Conservation (phyloP, 2,329 filamentous ascomycete species). For the Phoma herbarum region DNA sequence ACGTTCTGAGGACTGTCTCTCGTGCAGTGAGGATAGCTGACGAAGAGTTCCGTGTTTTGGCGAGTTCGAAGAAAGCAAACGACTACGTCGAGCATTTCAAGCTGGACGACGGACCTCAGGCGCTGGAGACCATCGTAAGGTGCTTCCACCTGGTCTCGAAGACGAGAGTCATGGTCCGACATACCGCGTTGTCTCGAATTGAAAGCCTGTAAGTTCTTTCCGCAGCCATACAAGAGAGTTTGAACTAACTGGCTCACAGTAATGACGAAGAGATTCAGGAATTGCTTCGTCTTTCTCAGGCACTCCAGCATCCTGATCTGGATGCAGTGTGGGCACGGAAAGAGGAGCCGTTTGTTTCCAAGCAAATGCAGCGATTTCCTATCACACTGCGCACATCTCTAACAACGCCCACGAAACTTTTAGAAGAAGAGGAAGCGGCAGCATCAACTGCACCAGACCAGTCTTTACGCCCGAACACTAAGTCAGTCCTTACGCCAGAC, state of each 20-base stretch:
- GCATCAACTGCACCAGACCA: neutral
- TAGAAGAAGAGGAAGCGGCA: no score
- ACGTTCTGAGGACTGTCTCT: neutral
- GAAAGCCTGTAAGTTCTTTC: conserved; percentile 2
- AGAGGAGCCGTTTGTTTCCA: neutral
- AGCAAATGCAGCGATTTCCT: neutral
- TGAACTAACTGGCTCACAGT: neutral
- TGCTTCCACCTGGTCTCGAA: conserved; percentile 1
- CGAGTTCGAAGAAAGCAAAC: neutral
- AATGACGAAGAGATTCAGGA: neutral
- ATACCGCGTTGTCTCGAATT: neutral
- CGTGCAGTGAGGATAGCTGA: conserved; percentile 2
- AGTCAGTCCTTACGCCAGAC: neutral
- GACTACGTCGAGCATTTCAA: neutral
- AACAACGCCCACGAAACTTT: neutral
- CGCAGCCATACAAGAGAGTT: no score
- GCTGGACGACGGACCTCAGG: neutral
- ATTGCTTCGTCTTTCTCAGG: neutral
- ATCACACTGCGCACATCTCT: neutral
- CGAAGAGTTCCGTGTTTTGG: neutral
- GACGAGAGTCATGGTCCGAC: neutral
- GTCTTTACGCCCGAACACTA: neutral
- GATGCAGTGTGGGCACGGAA: neutral
- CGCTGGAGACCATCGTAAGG: neutral
- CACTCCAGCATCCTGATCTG: neutral